These are phyloP conservation scores for Spiraea crenata DNA, from an alignment of 331 rosid species.

Conservation along the genomic window DNA sequence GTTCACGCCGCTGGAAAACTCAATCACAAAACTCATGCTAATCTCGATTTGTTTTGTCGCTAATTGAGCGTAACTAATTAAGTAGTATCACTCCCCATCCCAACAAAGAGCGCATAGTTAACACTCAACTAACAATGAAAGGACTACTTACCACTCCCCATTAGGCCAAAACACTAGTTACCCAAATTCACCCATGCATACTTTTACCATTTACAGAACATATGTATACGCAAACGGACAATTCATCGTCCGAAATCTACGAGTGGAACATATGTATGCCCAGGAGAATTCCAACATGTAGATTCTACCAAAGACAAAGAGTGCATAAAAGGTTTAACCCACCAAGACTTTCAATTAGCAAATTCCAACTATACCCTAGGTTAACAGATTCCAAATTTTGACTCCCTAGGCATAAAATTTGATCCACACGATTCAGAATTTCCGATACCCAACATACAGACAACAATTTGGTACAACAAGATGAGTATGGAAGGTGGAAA, in stretches of 20 bases:
- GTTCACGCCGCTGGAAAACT: not conserved
- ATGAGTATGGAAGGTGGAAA: not conserved
- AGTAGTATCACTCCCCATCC: not conserved
- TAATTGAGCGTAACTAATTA: not conserved
- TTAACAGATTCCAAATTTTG: not conserved
- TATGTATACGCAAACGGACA: not conserved
- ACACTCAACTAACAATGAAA: not conserved
- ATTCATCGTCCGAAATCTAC: not conserved
- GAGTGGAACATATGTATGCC: not conserved
- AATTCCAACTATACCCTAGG: not conserved
- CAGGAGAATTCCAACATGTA: slow-evolving; percentile 2
- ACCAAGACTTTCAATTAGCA: not conserved
- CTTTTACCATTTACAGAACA: not conserved
- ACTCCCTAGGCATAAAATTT: not conserved
- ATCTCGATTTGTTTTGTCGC: not conserved
- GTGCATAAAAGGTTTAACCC: not conserved
- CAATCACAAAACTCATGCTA: not conserved
- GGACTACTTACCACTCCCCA: not conserved
- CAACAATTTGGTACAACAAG: not conserved
- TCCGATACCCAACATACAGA: not conserved
- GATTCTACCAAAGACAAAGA: not conserved
- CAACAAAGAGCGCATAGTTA: not conserved
- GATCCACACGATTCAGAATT: no score
- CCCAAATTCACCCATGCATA: not conserved
- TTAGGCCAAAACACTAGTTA: not conserved